Base-by-base conservation (phyloP, 2,329 filamentous ascomycete species). In the Acarospora socialis region DNA sequence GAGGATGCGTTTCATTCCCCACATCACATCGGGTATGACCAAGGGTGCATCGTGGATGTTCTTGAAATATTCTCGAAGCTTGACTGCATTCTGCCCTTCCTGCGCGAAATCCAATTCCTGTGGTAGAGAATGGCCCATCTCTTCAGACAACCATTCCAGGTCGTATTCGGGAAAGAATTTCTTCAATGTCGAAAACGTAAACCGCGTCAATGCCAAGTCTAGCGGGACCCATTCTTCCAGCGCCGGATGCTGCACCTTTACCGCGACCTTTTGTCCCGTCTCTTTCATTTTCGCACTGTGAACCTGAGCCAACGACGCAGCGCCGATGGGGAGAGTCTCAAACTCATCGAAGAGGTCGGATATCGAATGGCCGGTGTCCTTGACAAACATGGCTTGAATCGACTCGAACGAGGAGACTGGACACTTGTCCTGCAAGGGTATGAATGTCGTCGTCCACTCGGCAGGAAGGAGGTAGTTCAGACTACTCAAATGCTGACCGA, bases 121-220 rank as follows among this genome's bases (percentile, higher is more conserved):
- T 0, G 90, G 90, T 5, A 98, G 60, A 3, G 84, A 94, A 13
- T 74, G 59, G 38, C 94, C 82, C 79, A 98, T 92, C 56, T 98
- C 90, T 5, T 77, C 74, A 1, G 83, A 86, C 7, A 98, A 63
- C 90, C 90, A 98, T 49, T 92, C 86, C 17, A 98, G 66, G 53
- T 98, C 90, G 54, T 98, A 98, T 46, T 95, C 86, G 2, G 92
- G 92, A 50, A 98, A 98, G 64, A 87, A 94, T 36, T 72, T 70
- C 56, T 92, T 93, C 38, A 98, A 61, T 0, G 78, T 90, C 7
- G 77, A 74, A 55, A 98, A 98, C 0, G 86, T 92, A 47, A 90
- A 92, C 21, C 71, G 65, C 4, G 90, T 98, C 39, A 98, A 63
- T 2, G 77, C 73, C 43, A 95, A 66, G 53, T 98, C 90, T 7